Evolutionary conservation across 192 early-diverging fungal genomes (phyloP), one percentile per base, ranked within the genome.

Genomic region (Mortierella hygrophila): DNA sequence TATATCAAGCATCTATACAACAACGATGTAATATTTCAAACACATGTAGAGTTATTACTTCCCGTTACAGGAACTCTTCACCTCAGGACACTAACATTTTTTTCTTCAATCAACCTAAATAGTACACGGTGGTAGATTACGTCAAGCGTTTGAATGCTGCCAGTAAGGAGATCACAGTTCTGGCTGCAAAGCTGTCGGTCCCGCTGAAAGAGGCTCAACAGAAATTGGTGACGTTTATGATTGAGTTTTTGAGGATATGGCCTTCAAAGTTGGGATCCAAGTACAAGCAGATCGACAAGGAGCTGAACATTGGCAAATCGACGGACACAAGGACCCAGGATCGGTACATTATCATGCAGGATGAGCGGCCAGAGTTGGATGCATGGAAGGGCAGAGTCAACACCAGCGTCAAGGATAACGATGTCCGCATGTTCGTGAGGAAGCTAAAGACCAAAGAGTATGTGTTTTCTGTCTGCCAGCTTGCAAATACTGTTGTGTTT

Each of bases 211-310:
- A 86, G 1, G 84, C 79, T 3, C 78, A 80, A 72, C 84, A 86
- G 81, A 80, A 81, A 70, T 42, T 86, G 44, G 79, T 81, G 2
- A 75, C 84, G 35, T 86, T 86, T 26, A 81, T 86, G 16, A 86
- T 86, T n/a, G 84, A 86, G 42, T 86, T 86, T 75, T 42, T 86
- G 52, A 73, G 84, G 26, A 86, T 86, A 29, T 86, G 84, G 84
- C 84, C 84, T 2, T 77, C 74, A 6, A 80, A 60, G 35, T 52
- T 86, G 84, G 69, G 54, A 6, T 80, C 84, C 42, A 86, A 86
- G 37, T 81, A 81, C 60, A 76, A 72, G 29, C 84, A 86, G 42
- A 71, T 86, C 18, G 75, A 71, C 38, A 80, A 81, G 16, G 84
- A 86, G 26, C 35, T 86, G 23, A 80, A 80, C 55, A 41, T 57